These are phyloP conservation scores for Rhodotorula sp. DNA, from an alignment of 1,284 basidiomycete species.

Conservation along the genomic window DNA sequence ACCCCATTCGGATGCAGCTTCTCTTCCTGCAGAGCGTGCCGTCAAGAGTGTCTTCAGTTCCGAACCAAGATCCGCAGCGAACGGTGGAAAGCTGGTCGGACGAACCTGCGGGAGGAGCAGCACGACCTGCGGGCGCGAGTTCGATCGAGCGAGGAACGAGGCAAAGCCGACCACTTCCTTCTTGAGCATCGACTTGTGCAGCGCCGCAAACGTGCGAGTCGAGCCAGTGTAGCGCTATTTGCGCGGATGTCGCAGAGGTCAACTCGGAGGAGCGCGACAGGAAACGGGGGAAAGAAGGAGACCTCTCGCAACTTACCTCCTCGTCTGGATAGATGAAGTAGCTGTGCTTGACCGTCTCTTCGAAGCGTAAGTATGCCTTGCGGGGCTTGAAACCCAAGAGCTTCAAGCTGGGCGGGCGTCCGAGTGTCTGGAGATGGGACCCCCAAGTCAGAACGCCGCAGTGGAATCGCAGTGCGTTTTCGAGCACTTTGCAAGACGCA, in stretches of 20 bases:
- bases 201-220: slow-evolving; percentile 83
- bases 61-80: not conserved
- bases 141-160: slow-evolving; percentile 68
- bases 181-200: slow-evolving; percentile 77
- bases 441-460: not conserved
- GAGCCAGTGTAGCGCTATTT: slow-evolving; percentile 77
- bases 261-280: not conserved
- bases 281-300: not conserved
- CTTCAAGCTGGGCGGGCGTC: slow-evolving; percentile 62
- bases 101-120: slow-evolving; percentile 81
- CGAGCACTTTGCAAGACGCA: slow-evolving; percentile 15
- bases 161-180: slow-evolving; percentile 81
- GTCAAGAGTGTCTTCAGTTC: too few species aligned
- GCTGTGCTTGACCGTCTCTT: slow-evolving; percentile 89
- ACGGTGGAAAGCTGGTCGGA: not conserved
- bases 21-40: slow-evolving; percentile 55
- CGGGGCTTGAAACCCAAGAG: slow-evolving; percentile 85
- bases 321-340: slow-evolving; percentile 93
- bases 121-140: slow-evolving; percentile 75
- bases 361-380: slow-evolving; percentile 63
- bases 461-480: not conserved
- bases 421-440: slow-evolving; percentile 14
- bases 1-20: slow-evolving; percentile 70
- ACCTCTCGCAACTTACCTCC: slow-evolving; percentile 56
- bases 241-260: not conserved